These are phyloP conservation scores for Chrysanthemum makinoi DNA, from an alignment of 129 eudicot genomes.

Conservation along the genomic window DNA sequence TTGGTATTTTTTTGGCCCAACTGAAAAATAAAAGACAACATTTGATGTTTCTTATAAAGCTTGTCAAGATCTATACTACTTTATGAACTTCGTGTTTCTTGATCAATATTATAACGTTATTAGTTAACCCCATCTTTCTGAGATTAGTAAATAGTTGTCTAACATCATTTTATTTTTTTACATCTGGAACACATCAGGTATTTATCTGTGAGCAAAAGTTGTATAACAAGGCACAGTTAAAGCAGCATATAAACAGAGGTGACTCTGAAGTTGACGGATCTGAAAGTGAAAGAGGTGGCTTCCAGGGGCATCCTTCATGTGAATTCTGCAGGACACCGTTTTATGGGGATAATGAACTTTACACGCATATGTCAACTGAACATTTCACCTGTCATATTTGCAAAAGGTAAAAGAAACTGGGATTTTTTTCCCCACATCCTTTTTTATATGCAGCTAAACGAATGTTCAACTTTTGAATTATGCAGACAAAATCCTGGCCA, in stretches of 20 bases:
- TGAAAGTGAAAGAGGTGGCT: constrained; percentile 99
- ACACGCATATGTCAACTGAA: constrained; percentile 79
- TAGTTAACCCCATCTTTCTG: not conserved
- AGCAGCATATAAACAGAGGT: constrained; percentile 78
- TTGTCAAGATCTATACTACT: not conserved
- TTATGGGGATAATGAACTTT: constrained; percentile 91
- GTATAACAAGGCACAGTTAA: constrained; percentile 71
- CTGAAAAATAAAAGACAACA: too few species aligned
- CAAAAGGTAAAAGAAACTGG: constrained; percentile 50
- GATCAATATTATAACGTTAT: not conserved
- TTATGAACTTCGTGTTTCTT: not conserved
- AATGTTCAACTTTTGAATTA: constrained; percentile 8
- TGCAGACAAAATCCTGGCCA: constrained; percentile 91
- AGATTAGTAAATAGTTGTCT: constrained; percentile 20
- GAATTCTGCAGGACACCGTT: constrained; percentile 81
- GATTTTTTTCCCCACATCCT: not conserved
- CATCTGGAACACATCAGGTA: constrained; percentile 49
- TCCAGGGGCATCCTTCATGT: constrained; percentile 84
- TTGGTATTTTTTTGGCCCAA: not conserved
- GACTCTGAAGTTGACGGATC: constrained; percentile 95
- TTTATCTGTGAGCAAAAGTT: constrained; percentile 96
- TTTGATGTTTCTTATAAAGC: not conserved
- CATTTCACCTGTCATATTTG: constrained; percentile 88
- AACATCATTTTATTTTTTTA: constrained; percentile 22
- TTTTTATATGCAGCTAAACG: constrained; percentile 8